Evolutionary conservation across 1,284 basidiomycete genomes (phyloP).

Genomic region (Cystobasidiaceae sp.): DNA sequence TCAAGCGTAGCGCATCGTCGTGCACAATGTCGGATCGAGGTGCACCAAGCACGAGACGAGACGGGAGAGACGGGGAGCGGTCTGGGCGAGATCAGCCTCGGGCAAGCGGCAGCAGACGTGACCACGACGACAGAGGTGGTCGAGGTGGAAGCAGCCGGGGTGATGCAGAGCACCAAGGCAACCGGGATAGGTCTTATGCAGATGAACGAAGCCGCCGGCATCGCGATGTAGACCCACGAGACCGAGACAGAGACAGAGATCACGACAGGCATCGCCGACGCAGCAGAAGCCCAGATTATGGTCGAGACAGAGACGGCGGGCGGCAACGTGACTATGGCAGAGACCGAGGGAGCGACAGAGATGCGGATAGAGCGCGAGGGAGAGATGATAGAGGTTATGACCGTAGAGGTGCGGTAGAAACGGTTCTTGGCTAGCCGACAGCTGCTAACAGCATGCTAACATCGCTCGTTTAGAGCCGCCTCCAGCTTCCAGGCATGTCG

Average conservation of each 20-base stretch:
- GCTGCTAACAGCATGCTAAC: not conserved
- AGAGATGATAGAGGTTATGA: not conserved
- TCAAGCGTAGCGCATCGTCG: too few relatives aligned
- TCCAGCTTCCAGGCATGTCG: too few relatives aligned
- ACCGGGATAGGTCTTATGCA: too few relatives aligned
- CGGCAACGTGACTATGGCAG: not conserved
- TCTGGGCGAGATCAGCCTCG: not conserved
- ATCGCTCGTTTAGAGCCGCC: not conserved
- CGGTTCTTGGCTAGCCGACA: not conserved
- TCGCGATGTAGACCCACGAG: not conserved
- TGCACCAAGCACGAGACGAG: too few relatives aligned
- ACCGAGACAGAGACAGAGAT: slow-evolving; percentile 60
- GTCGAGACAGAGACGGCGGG: slow-evolving; percentile 3
- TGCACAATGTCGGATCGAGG: too few relatives aligned
- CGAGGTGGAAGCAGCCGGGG: too few relatives aligned
- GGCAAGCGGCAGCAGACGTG: not conserved
- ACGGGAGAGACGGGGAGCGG: too few relatives aligned
- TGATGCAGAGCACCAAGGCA: too few relatives aligned
- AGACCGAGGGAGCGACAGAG: not conserved
- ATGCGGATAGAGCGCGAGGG: not conserved
- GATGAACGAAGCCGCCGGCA: too few relatives aligned
- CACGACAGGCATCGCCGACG: too few relatives aligned
- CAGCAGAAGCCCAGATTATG: too few relatives aligned
- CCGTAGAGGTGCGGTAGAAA: too few relatives aligned
- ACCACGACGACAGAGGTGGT: slow-evolving; percentile 2